These are phyloP conservation scores for Chloroidium sp. DNA, from an alignment of 163 green algal genomes.

Conservation along the genomic window DNA sequence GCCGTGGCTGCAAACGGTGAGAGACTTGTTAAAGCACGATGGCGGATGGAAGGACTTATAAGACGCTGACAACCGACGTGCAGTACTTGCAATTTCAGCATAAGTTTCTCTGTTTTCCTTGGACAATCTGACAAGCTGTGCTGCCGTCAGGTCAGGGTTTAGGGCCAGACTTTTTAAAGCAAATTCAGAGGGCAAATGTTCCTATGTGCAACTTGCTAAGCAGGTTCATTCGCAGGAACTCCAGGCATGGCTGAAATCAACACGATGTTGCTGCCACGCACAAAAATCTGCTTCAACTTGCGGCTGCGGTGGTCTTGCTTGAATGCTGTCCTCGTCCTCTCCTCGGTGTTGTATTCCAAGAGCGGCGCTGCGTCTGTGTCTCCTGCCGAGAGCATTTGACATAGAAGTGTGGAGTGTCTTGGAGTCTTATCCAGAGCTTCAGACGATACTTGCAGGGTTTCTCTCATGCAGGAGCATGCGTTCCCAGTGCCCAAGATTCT, in stretches of 20 bases:
- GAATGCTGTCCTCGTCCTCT: conserved; percentile 23
- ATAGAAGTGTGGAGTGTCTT: not conserved
- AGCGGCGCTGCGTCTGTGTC: too few relatives aligned
- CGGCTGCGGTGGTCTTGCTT: conserved; percentile 52
- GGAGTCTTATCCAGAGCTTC: not conserved
- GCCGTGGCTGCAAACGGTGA: too few relatives aligned
- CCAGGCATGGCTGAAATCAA: conserved; percentile 14
- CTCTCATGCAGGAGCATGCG: not conserved
- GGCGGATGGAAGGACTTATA: too few relatives aligned
- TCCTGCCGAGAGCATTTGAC: too few relatives aligned
- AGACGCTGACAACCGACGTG: too few relatives aligned
- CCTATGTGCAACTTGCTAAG: not conserved
- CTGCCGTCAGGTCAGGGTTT: too few relatives aligned
- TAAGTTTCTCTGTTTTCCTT: too few relatives aligned
- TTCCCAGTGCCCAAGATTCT: not conserved
- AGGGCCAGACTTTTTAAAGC: too few relatives aligned
- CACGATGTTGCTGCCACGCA: conserved; percentile 61
- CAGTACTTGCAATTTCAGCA: too few relatives aligned
- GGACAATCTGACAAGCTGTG: too few relatives aligned
- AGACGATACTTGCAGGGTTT: not conserved
- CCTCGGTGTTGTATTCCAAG: not conserved
- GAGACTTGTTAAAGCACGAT: too few relatives aligned
- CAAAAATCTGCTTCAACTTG: conserved; percentile 48
- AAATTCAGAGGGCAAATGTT: too few relatives aligned
- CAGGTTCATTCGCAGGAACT: not conserved